These are phyloP conservation scores for Prunus armeniaca DNA, from an alignment of 306 rosid species.

Conservation along the genomic window DNA sequence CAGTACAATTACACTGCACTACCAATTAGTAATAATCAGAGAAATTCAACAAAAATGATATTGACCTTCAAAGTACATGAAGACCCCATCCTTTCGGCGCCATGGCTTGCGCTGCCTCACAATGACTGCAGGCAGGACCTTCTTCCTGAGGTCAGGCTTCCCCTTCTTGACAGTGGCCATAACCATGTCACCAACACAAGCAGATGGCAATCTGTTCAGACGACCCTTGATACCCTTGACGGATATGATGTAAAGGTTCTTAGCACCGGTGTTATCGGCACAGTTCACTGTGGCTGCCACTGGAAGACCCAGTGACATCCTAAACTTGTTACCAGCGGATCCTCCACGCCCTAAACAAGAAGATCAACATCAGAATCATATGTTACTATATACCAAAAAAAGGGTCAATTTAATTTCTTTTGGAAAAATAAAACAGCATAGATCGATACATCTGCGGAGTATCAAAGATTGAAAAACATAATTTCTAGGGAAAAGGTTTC, in stretches of 20 bases:
- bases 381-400: neutral
- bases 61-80: slow-evolving; percentile 68
- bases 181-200: slow-evolving; percentile 74
- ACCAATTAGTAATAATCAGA: neutral
- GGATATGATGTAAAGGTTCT: slow-evolving; percentile 59
- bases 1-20: neutral
- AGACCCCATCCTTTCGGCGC: slow-evolving; percentile 72
- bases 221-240: slow-evolving; percentile 65
- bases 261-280: slow-evolving; percentile 62
- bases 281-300: slow-evolving; percentile 77
- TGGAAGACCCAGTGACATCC: slow-evolving; percentile 74
- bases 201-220: slow-evolving; percentile 58
- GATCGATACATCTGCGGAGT: too few relatives aligned
- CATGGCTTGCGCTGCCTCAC: slow-evolving; percentile 70
- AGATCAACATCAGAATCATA: neutral
- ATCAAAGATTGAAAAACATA: neutral
- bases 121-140: slow-evolving; percentile 64
- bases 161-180: slow-evolving; percentile 70
- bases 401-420: too few relatives aligned
- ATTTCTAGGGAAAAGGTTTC: neutral
- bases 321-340: slow-evolving; percentile 63
- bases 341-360: slow-evolving; percentile 58
- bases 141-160: slow-evolving; percentile 69
- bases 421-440: too few relatives aligned
- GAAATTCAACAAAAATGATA: neutral